A percentile compares a stretch with the other conserved stretches of the same genome.
phyloP scores from a whole-genome alignment of 1,284 basidiomycete species.

The Stygiomarasmius scandens region DNA sequence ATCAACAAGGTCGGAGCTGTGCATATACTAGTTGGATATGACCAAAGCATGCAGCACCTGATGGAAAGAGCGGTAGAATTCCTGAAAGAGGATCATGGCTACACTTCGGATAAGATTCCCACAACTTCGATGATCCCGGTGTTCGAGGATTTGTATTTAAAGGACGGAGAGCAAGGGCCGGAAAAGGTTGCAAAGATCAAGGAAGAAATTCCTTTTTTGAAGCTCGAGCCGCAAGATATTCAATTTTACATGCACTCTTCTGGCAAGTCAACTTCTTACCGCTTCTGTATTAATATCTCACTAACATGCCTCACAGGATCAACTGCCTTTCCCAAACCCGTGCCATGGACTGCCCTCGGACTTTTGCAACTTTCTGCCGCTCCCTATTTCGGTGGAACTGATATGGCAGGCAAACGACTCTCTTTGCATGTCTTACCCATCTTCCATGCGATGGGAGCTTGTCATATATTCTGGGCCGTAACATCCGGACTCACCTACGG shows the following conservation, averaged over 20 bases:
- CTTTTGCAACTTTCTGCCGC: conserved; percentile 3
- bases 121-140: neutral
- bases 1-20: neutral
- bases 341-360: conserved; percentile 12
- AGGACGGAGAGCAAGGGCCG: neutral
- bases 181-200: too few relatives aligned
- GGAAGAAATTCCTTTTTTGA: neutral
- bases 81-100: neutral
- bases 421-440: conserved; percentile 15
- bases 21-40: conserved; percentile 1
- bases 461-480: conserved; percentile 11
- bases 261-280: neutral
- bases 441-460: conserved; percentile 19
- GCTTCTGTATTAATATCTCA: neutral
- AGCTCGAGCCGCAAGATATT: neutral
- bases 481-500: conserved; percentile 25
- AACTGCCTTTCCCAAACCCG: conserved; percentile 20
- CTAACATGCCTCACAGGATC: conserved; percentile 5
- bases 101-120: neutral
- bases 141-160: neutral
- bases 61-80: neutral
- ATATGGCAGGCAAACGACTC: conserved; percentile 8
- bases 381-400: conserved; percentile 12
- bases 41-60: neutral
- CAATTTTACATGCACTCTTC: neutral